Evolutionary conservation across 2,329 filamentous ascomycete genomes (phyloP), one percentile per base, ranked within the genome.

Genomic region (Phialocephala subalpina): DNA sequence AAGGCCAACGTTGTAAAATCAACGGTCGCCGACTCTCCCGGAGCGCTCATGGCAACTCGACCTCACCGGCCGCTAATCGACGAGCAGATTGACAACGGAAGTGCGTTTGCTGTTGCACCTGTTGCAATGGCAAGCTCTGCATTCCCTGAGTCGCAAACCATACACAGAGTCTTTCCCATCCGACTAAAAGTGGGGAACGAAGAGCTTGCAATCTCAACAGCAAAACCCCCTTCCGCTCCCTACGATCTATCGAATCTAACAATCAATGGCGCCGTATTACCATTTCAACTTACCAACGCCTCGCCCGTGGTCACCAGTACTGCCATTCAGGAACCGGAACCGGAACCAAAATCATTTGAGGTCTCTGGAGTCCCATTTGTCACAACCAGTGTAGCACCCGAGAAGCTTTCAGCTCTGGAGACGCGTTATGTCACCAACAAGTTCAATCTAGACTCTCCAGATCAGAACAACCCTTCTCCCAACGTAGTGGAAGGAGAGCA

Each of bases 401-500:
- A 53, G 12, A 9, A 29, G 18, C 25, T 33, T 3, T 53, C 49
- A 53, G 4, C 25, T 29, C 29, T 33, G 11, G 1, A 5, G 29
- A 20, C 29, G 8, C 55, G 55, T 16, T 57, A 57, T 38, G 12
- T 57, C 29, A 57, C 29, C 16, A 57, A 40, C 9, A 35, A 40
- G 38, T 38, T 38, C 35, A 57, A 20, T 22, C 36, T 36, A 12
- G 18, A 16, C 35, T 33, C 4, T 20, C 9, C 18, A 4, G 14
- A 14, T 14, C 55, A 29, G 2, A 22, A 22, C 36, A 12, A 7
- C n/a, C 14, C 55, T 12, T 22, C 33, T 16, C 18, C 33, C 18
- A 1, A 11, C 1, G 35, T 20, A 3, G 14, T 29, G 16, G 20
- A 57, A 35, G 49, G 25, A 3, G 12, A 22, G 3, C 16, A 18